Evolutionary conservation across 2,329 filamentous ascomycete species (phyloP).

Genomic region (Ophiostoma australiae): DNA sequence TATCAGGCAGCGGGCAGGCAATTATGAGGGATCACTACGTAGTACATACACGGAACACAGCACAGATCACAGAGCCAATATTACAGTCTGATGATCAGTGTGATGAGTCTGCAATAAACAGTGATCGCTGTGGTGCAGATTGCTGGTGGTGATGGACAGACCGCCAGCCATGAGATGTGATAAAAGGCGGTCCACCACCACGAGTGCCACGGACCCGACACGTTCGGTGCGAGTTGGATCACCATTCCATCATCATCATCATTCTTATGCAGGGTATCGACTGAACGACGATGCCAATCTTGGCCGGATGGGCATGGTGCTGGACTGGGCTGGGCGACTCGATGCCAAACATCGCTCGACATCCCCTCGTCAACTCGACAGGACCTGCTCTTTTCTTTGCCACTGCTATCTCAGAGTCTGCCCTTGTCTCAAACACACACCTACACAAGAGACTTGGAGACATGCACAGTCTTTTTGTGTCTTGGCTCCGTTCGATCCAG

Average conservation of each 20-base stretch:
- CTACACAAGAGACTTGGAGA: neutral
- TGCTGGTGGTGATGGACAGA: neutral
- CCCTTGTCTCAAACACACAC: neutral
- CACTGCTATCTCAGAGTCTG: neutral
- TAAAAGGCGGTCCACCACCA: neutral
- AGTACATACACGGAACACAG: neutral
- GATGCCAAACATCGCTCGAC: neutral
- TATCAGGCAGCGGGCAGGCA: neutral
- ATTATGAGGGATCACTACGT: neutral
- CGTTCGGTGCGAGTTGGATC: neutral
- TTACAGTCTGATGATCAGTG: neutral
- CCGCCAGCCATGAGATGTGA: neutral
- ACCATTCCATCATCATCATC: neutral
- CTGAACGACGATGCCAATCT: too few relatives aligned
- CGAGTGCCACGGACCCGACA: neutral
- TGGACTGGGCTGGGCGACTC: too few relatives aligned
- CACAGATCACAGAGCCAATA: neutral
- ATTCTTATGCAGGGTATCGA: neutral
- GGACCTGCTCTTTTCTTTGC: neutral
- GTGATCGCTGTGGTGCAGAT: neutral
- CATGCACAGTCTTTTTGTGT: neutral
- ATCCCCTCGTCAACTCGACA: neutral
- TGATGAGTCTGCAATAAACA: neutral
- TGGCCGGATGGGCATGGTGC: too few relatives aligned
- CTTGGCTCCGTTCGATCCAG: neutral